Evolutionary conservation across 768 basidiomycete genomes (phyloP).

Genomic region (Lactifluus echinatus): DNA sequence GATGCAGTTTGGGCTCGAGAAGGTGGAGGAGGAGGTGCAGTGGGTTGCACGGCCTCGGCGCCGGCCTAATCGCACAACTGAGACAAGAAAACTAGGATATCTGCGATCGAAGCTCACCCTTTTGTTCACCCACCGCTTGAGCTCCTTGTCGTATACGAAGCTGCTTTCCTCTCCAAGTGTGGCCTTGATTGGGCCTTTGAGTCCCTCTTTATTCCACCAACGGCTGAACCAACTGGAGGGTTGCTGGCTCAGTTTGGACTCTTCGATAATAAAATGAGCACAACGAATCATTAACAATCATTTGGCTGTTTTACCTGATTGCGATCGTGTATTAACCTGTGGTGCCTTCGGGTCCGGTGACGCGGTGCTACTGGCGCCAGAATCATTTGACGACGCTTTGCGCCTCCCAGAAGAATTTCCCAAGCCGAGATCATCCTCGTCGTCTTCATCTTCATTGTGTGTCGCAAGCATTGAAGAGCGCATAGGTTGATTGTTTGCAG

Average conservation of each 20-base stretch:
- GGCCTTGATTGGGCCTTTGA: conserved; percentile 73
- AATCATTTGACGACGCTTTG: conserved; percentile 27
- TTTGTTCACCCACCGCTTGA: conserved; percentile 94
- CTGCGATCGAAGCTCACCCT: conserved; percentile 43
- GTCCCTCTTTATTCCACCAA: conserved; percentile 64
- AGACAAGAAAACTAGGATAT: not conserved
- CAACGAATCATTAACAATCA: not conserved
- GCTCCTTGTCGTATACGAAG: conserved; percentile 93
- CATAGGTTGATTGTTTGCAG: conserved; percentile 21
- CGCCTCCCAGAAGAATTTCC: conserved; percentile 56
- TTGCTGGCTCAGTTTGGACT: conserved; percentile 21
- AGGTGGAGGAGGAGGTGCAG: conserved; percentile 64
- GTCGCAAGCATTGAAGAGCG: conserved; percentile 17
- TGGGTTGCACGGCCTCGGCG: conserved; percentile 41
- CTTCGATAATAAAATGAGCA: not conserved
- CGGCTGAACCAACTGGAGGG: conserved; percentile 71
- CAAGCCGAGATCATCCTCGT: conserved; percentile 85
- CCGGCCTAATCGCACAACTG: conserved; percentile 38
- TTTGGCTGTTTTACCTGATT: conserved; percentile 25
- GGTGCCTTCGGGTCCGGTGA: conserved; percentile 9
- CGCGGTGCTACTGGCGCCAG: conserved; percentile 24
- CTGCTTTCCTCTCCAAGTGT: conserved; percentile 86
- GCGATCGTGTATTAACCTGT: conserved; percentile 23
- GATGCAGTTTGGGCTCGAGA: conserved; percentile 82
- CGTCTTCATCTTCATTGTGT: conserved; percentile 53